Evolutionary conservation across 2,329 filamentous ascomycete species (phyloP), one percentile per base, ranked within the genome.

Genomic region (Westerdykella sp.): DNA sequence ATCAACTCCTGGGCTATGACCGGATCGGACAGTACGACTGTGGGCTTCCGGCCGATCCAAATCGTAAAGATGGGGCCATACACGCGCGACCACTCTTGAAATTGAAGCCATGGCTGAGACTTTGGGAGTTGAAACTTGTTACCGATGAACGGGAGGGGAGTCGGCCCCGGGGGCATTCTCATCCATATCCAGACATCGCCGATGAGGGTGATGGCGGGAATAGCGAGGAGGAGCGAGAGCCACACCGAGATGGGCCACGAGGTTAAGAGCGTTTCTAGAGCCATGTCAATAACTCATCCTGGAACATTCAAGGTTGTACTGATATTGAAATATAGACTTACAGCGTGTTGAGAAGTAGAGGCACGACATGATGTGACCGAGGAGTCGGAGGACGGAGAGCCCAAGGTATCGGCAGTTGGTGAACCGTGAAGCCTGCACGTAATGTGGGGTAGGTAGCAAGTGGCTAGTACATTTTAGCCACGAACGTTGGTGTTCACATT

Each of bases 21-120:
- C 0, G 70, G 70, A 47, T 74, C 71, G 0, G 66, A 73, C 39
- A 74, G 60, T 40, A 74, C 59, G 5, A 75, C 46, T 0, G 70
- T 72, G 2, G 71, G 70, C 10, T 62, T 66, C n/a, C 70, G 60
- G 0, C 71, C 71, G 21, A 73, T 68, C 71, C 71, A 73, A 46
- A 74, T 63, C 2, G 72, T 74, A 54, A 70, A 73, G 39, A 74
- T 72, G 4, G 70, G 69, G 0, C 72, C 72, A 47, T 74, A 74
- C 18, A 34, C 53, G 37, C 66, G 62, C 9, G 68, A 68, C 71
- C 70, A 73, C 42, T 68, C 53, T 47, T 73, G 57, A 55, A 74
- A 63, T 40, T 63, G 57, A 38, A 62, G 51, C 62, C 62, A 65
- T 34, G 61, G 61, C 36, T 56, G 52, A n/a, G 58, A 54, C 35